Evolutionary conservation across 2,329 filamentous ascomycete genomes (phyloP).

Genomic region (Exophiala calicioides): DNA sequence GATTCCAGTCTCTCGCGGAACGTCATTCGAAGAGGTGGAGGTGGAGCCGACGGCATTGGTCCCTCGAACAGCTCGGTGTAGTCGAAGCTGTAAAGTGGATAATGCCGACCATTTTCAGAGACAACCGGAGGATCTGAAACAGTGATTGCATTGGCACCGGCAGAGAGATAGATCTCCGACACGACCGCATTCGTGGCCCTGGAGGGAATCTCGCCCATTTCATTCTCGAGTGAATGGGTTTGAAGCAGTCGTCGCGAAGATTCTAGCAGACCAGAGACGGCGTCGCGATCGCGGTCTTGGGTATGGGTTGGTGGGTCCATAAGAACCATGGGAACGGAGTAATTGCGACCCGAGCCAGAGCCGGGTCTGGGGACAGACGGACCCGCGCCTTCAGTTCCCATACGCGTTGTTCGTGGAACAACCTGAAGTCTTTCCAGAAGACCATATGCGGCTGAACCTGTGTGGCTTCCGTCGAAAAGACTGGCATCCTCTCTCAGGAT

Average conservation of each 20-base stretch:
- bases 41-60: slow-evolving; percentile 1
- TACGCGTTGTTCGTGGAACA: slow-evolving; percentile 18
- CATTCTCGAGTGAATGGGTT: background rate
- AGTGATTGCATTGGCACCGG: slow-evolving; percentile 26
- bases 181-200: slow-evolving; percentile 26
- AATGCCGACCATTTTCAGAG: slow-evolving; percentile 25
- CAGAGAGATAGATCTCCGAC: slow-evolving; percentile 30
- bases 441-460: slow-evolving; percentile 40
- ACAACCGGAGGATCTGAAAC: slow-evolving; percentile 24
- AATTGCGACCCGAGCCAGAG: slow-evolving; percentile 13
- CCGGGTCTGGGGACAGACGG: slow-evolving; percentile 4
- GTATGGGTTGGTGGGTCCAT: background rate
- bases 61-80: slow-evolving; percentile 25
- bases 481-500: slow-evolving; percentile 44
- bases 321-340: slow-evolving; percentile 12
- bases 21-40: slow-evolving; percentile 2
- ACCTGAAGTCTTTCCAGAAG: slow-evolving; percentile 38
- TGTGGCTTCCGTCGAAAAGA: slow-evolving; percentile 38
- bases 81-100: slow-evolving; percentile 29
- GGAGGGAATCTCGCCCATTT: slow-evolving; percentile 4
- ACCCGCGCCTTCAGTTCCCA: slow-evolving; percentile 9
- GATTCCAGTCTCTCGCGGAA: slow-evolving; percentile 17
- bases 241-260: slow-evolving; percentile 16
- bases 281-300: slow-evolving; percentile 4
- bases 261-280: background rate